These are phyloP conservation scores for Cladosporium sp. DNA, from an alignment of 2,329 filamentous ascomycete genomes.

Conservation along the genomic window DNA sequence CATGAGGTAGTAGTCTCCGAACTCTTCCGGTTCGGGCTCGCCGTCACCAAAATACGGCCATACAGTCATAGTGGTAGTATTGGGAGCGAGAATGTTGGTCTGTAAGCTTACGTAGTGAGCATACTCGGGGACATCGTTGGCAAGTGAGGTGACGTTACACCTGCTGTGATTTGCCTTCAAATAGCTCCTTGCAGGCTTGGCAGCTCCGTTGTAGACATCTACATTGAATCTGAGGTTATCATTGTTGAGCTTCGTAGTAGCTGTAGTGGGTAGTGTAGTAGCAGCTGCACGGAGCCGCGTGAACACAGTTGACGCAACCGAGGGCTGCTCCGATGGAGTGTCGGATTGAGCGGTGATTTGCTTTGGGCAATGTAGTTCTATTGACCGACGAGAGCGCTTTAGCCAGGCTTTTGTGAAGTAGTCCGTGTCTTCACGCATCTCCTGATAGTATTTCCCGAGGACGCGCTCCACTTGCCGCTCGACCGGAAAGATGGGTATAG, in stretches of 20 bases:
- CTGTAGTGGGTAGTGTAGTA: background rate
- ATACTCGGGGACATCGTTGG: constrained; percentile 39
- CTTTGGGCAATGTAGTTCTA: background rate
- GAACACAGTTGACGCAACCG: constrained; percentile 2
- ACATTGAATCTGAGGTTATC: background rate
- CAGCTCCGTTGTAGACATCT: constrained; percentile 8
- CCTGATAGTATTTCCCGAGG: constrained; percentile 29
- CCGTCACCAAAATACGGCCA: constrained; percentile 43
- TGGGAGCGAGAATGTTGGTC: constrained; percentile 44
- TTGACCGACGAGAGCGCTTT: constrained; percentile 24
- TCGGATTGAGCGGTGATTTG: background rate
- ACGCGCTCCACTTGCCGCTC: constrained; percentile 26
- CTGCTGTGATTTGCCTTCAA: background rate
- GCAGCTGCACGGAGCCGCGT: background rate
- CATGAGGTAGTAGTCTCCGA: constrained; percentile 32
- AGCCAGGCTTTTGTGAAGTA: constrained; percentile 28
- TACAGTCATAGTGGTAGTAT: constrained; percentile 42
- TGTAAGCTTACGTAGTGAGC: constrained; percentile 45
- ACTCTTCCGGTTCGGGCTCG: constrained; percentile 33
- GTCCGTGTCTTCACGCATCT: constrained; percentile 32
- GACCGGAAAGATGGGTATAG: background rate
- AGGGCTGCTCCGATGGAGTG: background rate
- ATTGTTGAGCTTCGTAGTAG: background rate
- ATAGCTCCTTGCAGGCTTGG: background rate
- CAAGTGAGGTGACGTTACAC: constrained; percentile 7